Evolutionary conservation across 1,139 yeast species (phyloP), one percentile per base, ranked within the genome.

Genomic region (Debaryomyces nepalensis): DNA sequence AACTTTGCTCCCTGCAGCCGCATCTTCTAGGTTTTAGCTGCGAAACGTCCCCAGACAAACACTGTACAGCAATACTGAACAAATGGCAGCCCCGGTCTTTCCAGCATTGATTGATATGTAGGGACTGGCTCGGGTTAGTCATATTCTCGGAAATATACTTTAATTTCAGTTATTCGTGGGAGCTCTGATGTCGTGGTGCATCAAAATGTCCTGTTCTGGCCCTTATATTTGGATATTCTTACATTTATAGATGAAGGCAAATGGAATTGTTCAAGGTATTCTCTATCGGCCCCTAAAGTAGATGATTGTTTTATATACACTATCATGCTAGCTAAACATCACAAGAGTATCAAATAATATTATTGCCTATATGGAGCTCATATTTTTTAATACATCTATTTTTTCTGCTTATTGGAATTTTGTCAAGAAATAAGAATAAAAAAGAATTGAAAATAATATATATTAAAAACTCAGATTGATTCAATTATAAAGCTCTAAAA

Each of bases 391-490:
- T 16, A 21, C 19, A 16, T 11, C 15, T 16, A 16, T 27, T 29
- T 26, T 29, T 29, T 29, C 32, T 29, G 32, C 32, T 29, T 26
- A 26, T 11, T n/a, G n/a, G n/a, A n/a, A n/a, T n/a, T n/a, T n/a
- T n/a, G n/a, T n/a, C n/a, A n/a, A n/a, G n/a, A n/a, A n/a, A n/a
- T n/a, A n/a, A n/a, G n/a, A n/a, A n/a, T n/a, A n/a, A n/a, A n/a
- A n/a, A n/a, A n/a, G n/a, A n/a, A n/a, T n/a, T n/a, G n/a, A n/a
- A n/a, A n/a, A n/a, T 29, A 16, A 29, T 29, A 29, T 26, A 26
- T 16, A 29, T 16, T 29, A 4, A n/a, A n/a, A n/a, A n/a, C n/a
- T n/a, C n/a, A n/a, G n/a, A n/a, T n/a, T n/a, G n/a, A n/a, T n/a
- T n/a, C n/a, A n/a, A n/a, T n/a, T n/a, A n/a, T n/a, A n/a, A n/a